Conservation (phyloP, 75 land plant species). For the Sequoiadendron giganteum region DNA sequence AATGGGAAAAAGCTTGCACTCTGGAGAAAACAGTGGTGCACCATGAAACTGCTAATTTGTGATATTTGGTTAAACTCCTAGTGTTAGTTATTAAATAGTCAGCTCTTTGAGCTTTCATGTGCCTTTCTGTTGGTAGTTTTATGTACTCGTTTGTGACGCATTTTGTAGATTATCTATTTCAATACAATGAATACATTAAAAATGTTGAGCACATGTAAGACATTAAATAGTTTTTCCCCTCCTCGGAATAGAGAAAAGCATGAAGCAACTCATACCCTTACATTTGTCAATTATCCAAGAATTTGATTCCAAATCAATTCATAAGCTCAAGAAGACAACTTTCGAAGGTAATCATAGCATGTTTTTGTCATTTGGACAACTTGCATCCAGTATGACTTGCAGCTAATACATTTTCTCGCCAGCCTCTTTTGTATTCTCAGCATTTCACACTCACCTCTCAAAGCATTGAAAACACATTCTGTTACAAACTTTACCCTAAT, state of each 20-base stretch:
- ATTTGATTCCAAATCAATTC: neutral
- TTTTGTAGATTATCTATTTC: too few species aligned
- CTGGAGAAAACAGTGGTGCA: too few species aligned
- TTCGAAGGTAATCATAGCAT: neutral
- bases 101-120: too few species aligned
- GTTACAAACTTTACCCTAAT: neutral
- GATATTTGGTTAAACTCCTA: too few species aligned
- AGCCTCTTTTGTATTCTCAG: neutral
- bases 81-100: too few species aligned
- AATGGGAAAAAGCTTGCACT: neutral
- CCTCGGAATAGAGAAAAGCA: neutral
- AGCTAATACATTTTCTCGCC: neutral
- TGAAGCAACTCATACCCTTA: neutral
- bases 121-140: too few species aligned
- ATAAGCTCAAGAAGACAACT: neutral
- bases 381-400: neutral
- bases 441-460: neutral
- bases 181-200: too few species aligned
- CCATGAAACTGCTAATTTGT: too few species aligned
- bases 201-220: neutral
- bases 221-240: neutral
- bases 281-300: neutral
- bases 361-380: neutral
- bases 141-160: too few species aligned
- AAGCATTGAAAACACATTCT: neutral